phyloP scores from a whole-genome alignment of 345 rosid genomes.

The Arabidopsis suecica region DNA sequence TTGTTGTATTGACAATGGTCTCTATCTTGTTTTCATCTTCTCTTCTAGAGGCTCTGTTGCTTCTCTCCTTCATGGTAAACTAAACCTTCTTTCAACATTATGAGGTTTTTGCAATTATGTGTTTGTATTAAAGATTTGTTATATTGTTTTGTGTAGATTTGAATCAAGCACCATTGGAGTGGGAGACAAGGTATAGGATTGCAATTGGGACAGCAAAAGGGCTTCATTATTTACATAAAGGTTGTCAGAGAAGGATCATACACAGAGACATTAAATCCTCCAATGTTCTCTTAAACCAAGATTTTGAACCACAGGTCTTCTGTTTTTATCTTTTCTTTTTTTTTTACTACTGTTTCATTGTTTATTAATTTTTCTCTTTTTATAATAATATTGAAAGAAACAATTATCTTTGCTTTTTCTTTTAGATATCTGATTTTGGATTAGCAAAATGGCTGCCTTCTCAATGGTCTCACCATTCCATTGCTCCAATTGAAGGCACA shows the following conservation, averaged over 20 bases:
- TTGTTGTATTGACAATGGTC: slow-evolving; percentile 91
- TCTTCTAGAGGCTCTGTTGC: slow-evolving; percentile 92
- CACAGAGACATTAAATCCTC: slow-evolving; percentile 97
- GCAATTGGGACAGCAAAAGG: slow-evolving; percentile 89
- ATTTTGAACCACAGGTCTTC: slow-evolving; percentile 78
- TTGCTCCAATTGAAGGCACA: slow-evolving; percentile 98
- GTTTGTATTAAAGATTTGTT: not conserved
- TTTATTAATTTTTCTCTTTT: not conserved
- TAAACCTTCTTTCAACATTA: not conserved
- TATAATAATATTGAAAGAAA: not conserved
- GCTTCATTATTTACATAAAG: slow-evolving; percentile 85
- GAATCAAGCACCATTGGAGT: slow-evolving; percentile 57
- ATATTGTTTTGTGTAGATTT: slow-evolving; percentile 49
- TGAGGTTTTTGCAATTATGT: not conserved
- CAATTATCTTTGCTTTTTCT: not conserved
- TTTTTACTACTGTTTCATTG: slow-evolving; percentile 8
- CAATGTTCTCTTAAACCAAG: slow-evolving; percentile 75
- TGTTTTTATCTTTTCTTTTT: not conserved
- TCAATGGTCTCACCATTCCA: slow-evolving; percentile 98
- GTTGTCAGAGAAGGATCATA: slow-evolving; percentile 89
- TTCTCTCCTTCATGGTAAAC: slow-evolving; percentile 87
- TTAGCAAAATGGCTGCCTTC: slow-evolving; percentile 99
- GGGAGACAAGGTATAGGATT: slow-evolving; percentile 80
- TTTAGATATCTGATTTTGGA: slow-evolving; percentile 94
- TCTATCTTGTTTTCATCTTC: slow-evolving; percentile 80